Evolutionary conservation across 1,284 basidiomycete species (phyloP).

Genomic region (Cutaneotrichosporon dermatis): DNA sequence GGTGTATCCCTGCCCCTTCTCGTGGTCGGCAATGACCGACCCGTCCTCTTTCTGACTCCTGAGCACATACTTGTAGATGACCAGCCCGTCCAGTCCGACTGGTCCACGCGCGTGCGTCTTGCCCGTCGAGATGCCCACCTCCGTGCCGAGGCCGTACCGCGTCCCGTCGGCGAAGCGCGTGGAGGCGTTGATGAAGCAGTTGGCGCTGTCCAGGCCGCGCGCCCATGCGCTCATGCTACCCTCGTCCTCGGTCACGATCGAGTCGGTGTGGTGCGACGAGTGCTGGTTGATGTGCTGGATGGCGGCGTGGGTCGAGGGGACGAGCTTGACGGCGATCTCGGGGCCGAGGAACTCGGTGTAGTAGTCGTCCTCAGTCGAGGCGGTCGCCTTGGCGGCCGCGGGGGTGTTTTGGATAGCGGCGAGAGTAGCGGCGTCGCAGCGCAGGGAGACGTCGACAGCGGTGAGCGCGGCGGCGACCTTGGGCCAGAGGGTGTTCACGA

Average conservation of each 20-base stretch:
- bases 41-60: slow-evolving; percentile 66
- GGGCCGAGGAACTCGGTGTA: slow-evolving; percentile 82
- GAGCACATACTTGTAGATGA: slow-evolving; percentile 92
- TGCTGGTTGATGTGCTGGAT: slow-evolving; percentile 87
- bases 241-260: slow-evolving; percentile 80
- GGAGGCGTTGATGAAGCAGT: slow-evolving; percentile 89
- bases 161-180: slow-evolving; percentile 97
- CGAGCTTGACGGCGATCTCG: slow-evolving; percentile 70
- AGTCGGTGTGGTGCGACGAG: slow-evolving; percentile 92
- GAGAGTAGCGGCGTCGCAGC: slow-evolving; percentile 69
- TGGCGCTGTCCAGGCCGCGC: slow-evolving; percentile 82
- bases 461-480: slow-evolving; percentile 70
- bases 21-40: slow-evolving; percentile 60
- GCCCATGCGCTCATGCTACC: slow-evolving; percentile 68
- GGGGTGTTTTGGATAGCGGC: slow-evolving; percentile 50
- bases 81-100: slow-evolving; percentile 89
- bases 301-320: slow-evolving; percentile 67
- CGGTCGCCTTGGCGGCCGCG: slow-evolving; percentile 52
- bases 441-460: slow-evolving; percentile 64
- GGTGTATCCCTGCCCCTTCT: slow-evolving; percentile 65
- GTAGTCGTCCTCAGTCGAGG: slow-evolving; percentile 64
- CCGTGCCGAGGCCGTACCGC: slow-evolving; percentile 93
- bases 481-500: slow-evolving; percentile 72
- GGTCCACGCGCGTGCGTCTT: slow-evolving; percentile 95
- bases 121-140: slow-evolving; percentile 95